These are phyloP conservation scores for Hypoxylon fragiforme DNA, from an alignment of 495 filamentous ascomycete genomes.

Conservation along the genomic window DNA sequence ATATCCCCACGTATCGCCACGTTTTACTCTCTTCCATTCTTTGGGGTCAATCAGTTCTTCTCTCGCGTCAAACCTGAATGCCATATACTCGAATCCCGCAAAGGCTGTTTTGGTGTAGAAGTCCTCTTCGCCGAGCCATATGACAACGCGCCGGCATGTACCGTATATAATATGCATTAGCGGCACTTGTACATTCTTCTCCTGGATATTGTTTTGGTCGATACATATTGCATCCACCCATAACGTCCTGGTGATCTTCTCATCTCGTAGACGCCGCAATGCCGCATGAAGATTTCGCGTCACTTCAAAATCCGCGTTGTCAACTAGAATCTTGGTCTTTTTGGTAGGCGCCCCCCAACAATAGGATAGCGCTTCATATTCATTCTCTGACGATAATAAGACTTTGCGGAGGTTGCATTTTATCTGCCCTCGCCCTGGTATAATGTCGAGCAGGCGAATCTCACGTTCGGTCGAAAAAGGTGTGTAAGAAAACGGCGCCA, in stretches of 20 bases:
- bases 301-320: conserved; percentile 1
- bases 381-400: not conserved
- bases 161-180: conserved; percentile 2
- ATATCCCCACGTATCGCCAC: not conserved
- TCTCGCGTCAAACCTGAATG: not conserved
- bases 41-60: not conserved
- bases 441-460: conserved; percentile 3
- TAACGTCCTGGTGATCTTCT: not conserved
- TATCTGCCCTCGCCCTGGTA: not conserved
- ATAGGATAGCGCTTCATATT: conserved; percentile 2
- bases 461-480: not conserved
- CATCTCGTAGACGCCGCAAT: conserved; percentile 1
- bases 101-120: conserved; percentile 2
- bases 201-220: conserved; percentile 1
- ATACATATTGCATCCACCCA: conserved; percentile 13
- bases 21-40: conserved; percentile 5
- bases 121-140: conserved; percentile 5
- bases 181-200: conserved; percentile 5
- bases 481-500: conserved; percentile 1
- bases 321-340: conserved; percentile 1
- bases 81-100: conserved; percentile 4
- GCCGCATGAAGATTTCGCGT: conserved; percentile 6
- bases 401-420: conserved; percentile 4
- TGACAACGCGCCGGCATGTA: conserved; percentile 2
- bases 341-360: not conserved